Base-by-base conservation (phyloP, 2,329 filamentous ascomycete genomes). In the Pseudogymnoascus sp. region DNA sequence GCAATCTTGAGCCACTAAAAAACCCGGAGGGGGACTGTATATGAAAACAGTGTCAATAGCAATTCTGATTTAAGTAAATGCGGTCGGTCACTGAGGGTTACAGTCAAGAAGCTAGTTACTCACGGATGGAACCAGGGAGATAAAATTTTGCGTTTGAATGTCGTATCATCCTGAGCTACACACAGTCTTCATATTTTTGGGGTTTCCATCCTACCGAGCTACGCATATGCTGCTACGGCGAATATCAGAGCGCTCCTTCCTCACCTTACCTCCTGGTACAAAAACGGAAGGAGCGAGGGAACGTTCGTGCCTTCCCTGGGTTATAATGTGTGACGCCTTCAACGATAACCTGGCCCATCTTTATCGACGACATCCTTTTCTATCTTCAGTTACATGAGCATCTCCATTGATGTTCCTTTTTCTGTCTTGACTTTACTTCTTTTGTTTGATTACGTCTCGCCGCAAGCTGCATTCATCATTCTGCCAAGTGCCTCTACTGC, bases 311-410 rank as follows among this genome's bases (percentile, higher is more conserved):
- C 29, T 34, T 34, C 26, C 51, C 29, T 21, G 4, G 7, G 26
- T 18, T 18, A 34, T 34, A 7, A 34, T 34, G 26, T 12, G n/a
- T 18, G 26, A 4, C n/a, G 11, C 26, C 16, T 34, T 18, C 16
- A 34, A 5, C 10, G n/a, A 31, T 26, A 18, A 18, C 2, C 26
- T 34, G 10, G 51, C 51, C 31, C 51, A 2, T 11, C 26, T 34
- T 34, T 8, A 34, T 34, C 29, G 14, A 18, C 6, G 10, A 34
- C 31, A 34, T 34, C 29, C 51, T 57, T 34, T 57, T 57, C 51
- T 34, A 18, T 16, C 59, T 45, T 39, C 59, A 61, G 4, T 61
- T 39, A 14, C n/a, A 39, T n/a, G 59, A 61, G 59, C 59, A 45
- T 61, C 36, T 45, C 16, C 34, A 40, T 34, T 42, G 34, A 47